Percentiles rank a stretch among this genome's conserved stretches.
phyloP scores from a whole-genome alignment of 345 rosid species.

The Pistacia atlantica region DNA sequence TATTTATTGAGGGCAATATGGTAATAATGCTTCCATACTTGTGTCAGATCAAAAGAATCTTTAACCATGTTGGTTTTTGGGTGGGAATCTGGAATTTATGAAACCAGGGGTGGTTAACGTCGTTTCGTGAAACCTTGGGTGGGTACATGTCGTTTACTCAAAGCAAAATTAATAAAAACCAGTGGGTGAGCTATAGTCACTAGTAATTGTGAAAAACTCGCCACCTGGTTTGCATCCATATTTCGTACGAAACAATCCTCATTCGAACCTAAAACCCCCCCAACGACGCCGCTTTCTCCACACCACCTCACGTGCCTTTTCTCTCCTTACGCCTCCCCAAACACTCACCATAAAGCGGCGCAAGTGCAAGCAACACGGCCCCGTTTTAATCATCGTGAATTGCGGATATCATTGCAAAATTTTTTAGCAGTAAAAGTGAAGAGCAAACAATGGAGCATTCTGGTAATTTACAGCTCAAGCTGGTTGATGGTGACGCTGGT shows the following conservation, averaged over 20 bases:
- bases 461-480: conserved; percentile 22
- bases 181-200: no score
- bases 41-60: no score
- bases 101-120: no score
- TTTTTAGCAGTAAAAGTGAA: background rate
- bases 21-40: no score
- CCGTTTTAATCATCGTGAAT: background rate
- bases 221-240: conserved; percentile 9
- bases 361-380: background rate
- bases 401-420: background rate
- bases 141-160: no score
- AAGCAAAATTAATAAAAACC: background rate
- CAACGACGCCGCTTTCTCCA: conserved; percentile 2
- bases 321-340: background rate
- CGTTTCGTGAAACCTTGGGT: no score
- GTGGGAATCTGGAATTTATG: no score
- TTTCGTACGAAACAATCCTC: background rate
- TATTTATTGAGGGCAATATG: no score
- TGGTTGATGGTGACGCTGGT: conserved; percentile 55
- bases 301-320: background rate
- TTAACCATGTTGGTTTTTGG: no score
- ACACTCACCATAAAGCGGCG: background rate
- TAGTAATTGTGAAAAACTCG: background rate
- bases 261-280: background rate
- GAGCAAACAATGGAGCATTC: conserved; percentile 23